phyloP scores from a whole-genome alignment of 306 rosid genomes.

The Trifolium subterraneum region DNA sequence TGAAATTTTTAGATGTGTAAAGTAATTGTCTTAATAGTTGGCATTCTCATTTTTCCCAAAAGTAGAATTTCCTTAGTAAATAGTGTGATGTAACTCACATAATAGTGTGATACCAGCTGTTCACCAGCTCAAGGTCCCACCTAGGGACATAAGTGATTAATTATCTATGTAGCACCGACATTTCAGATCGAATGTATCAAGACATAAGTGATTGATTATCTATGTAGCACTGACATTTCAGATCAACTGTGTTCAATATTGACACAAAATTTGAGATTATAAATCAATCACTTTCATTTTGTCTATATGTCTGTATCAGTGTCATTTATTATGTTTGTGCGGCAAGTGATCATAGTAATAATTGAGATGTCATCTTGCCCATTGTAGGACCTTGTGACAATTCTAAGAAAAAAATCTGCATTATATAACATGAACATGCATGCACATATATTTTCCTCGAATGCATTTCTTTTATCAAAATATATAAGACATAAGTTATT shows the following conservation, averaged over 20 bases:
- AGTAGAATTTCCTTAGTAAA: background rate
- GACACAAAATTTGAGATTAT: background rate
- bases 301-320: background rate
- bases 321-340: background rate
- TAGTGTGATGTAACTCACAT: background rate
- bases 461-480: background rate
- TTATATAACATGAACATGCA: slow-evolving; percentile 1
- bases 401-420: background rate
- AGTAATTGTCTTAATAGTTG: background rate
- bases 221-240: background rate
- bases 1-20: slow-evolving; percentile 3
- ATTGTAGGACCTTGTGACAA: background rate
- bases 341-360: background rate
- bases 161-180: background rate
- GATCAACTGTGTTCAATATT: no score
- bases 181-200: background rate
- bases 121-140: background rate
- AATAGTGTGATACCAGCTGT: background rate
- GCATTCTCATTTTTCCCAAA: background rate
- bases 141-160: background rate
- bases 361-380: background rate
- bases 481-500: background rate
- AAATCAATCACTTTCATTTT: background rate
- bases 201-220: background rate
- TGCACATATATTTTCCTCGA: background rate